A percentile compares a stretch with the other conserved stretches of the same genome.
Conservation (phyloP, 352 stramenopile species). For the Globisporangium alternatum region DNA sequence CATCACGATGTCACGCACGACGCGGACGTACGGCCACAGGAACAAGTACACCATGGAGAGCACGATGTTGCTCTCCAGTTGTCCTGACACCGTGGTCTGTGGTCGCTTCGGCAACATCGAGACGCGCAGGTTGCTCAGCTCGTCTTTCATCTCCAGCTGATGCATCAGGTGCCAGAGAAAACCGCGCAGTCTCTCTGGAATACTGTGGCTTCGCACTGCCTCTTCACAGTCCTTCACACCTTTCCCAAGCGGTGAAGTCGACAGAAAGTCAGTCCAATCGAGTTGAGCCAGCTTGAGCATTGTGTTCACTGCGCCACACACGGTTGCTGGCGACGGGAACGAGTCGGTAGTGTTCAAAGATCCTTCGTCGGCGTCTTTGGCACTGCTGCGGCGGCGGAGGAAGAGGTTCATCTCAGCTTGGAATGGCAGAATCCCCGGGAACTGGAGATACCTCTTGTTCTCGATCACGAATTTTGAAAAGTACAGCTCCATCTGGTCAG, state of each 20-base stretch:
- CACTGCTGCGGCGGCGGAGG: constrained; percentile 25
- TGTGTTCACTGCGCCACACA: constrained; percentile 38
- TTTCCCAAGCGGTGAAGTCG: constrained; percentile 30
- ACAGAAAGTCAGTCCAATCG: constrained; percentile 44
- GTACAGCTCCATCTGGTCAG: constrained; percentile 42
- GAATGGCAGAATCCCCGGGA: constrained; percentile 52
- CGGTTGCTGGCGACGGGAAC: constrained; percentile 16
- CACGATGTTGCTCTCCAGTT: constrained; percentile 65
- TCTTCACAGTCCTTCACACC: constrained; percentile 27
- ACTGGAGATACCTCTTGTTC: constrained; percentile 18
- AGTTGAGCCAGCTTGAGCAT: constrained; percentile 44
- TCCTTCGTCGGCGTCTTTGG: background rate
- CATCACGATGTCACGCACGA: constrained; percentile 84
- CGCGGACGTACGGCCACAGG: constrained; percentile 82
- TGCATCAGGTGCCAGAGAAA: constrained; percentile 43
- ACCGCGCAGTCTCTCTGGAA: constrained; percentile 22
- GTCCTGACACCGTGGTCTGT: constrained; percentile 33
- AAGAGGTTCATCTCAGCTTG: constrained; percentile 57
- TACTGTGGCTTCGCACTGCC: constrained; percentile 17
- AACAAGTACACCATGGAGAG: constrained; percentile 77
- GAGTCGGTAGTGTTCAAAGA: constrained; percentile 7
- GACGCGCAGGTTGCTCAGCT: constrained; percentile 40
- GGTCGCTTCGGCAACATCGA: constrained; percentile 40
- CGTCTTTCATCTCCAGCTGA: constrained; percentile 29
- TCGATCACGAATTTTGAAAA: constrained; percentile 18